Evolutionary conservation across 805 yeast genomes (phyloP).

Genomic region (Nakazawaea peltata): DNA sequence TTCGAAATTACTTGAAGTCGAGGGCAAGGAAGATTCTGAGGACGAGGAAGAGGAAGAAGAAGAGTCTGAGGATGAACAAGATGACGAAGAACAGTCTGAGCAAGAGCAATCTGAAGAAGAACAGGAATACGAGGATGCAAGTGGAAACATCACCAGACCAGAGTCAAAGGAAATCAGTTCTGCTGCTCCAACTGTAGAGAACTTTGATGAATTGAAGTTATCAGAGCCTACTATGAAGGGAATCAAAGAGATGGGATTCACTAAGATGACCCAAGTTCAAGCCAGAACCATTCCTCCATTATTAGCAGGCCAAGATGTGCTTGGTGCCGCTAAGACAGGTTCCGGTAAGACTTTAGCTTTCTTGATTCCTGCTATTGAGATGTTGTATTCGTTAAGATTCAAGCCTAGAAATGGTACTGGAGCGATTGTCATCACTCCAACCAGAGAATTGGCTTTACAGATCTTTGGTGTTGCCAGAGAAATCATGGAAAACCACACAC

Average conservation of each 20-base stretch:
- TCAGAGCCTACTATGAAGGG: constrained; percentile 81
- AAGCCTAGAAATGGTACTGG: constrained; percentile 99
- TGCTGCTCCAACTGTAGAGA: constrained; percentile 15
- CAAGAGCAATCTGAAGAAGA: constrained; percentile 17
- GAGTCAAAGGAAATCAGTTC: constrained; percentile 5
- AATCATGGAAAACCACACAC: constrained; percentile 81
- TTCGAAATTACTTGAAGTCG: constrained; percentile 43
- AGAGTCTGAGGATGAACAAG: constrained; percentile 19
- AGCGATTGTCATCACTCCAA: constrained; percentile 91
- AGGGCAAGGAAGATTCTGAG: constrained; percentile 22
- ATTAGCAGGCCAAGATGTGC: constrained; percentile 92
- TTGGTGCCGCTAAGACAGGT: constrained; percentile 99
- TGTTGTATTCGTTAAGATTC: constrained; percentile 81
- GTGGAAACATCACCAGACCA: constrained; percentile 14
- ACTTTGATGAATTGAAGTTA: constrained; percentile 48
- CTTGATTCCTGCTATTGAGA: constrained; percentile 90
- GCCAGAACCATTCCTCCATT: constrained; percentile 94
- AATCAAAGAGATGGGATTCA: constrained; percentile 82
- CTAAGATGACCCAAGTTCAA: constrained; percentile 89
- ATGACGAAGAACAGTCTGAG: constrained; percentile 13
- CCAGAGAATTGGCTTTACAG: constrained; percentile 95
- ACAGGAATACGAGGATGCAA: constrained; percentile 25
- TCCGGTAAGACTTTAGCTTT: constrained; percentile 98
- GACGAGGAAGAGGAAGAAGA: constrained; percentile 17
- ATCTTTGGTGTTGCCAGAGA: constrained; percentile 98